Base-by-base conservation (phyloP, 1,284 basidiomycete genomes). In the Melanopsichium pennsylvanicum region DNA sequence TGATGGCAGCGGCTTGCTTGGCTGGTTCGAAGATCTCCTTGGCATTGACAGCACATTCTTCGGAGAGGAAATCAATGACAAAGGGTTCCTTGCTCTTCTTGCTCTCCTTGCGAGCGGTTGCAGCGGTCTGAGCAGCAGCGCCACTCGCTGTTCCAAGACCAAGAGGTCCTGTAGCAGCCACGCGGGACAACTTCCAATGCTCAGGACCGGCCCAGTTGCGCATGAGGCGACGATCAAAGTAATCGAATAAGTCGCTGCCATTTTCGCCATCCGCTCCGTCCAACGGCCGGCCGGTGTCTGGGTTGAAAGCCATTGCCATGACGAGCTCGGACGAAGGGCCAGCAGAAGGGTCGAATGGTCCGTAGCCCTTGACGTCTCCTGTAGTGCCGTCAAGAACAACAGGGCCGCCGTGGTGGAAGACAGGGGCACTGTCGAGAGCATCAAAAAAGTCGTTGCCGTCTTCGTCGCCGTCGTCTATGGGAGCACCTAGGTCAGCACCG, bases 201-300 rank as follows among this genome's bases (percentile, higher is more conserved):
- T 97, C 93, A 10, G 95, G 95, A 5, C 96, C 95, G 4, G 96
- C 95, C 95, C 95, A 98, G 74, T 93, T 95, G 85, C 92, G 96
- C 77, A 89, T 85, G 77, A 93, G 86, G 32, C 87, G 88, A 72
- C 89, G 87, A 81, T 98, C 94, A 81, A 98, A 97, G 82, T 96
- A 97, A 76, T 95, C 92, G 83, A 97, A 88, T 7, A 80, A 58
- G 21, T 60, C 64, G 33, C 59, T 43, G 35, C 42, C 63, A 19
- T 63, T 62, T 27, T 68, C 70, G 25, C 52, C 70, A 16, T 66
- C 68, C 9, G 56, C 56, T 16, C 52, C 59, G 19, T 71, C 69
- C 22, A 47, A 23, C 4, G 50, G 58, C 35, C 46, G 44, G 3
- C 58, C 63, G 15, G 52, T 52, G 15, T 59, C 58, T 9, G 58